A percentile compares a stretch with the other conserved stretches of the same genome.
phyloP scores from a whole-genome alignment of 805 yeast species.

The Candida andamanensis region DNA sequence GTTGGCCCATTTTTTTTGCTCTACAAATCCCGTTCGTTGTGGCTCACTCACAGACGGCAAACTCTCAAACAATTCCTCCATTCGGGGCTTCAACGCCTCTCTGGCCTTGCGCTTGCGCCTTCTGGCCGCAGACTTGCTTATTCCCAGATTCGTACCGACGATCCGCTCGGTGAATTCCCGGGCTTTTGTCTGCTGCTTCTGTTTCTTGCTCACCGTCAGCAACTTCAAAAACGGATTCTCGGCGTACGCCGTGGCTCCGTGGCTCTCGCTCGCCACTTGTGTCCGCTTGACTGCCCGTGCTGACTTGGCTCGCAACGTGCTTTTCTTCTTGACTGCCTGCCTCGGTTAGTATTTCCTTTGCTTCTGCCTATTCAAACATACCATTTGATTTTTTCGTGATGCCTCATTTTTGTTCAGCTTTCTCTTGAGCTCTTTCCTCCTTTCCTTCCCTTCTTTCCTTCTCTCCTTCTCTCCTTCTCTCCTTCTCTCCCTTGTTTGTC shows the following conservation, averaged over 20 bases:
- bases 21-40: slow-evolving; percentile 15
- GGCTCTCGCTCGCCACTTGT: slow-evolving; percentile 11
- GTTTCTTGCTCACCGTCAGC: slow-evolving; percentile 48
- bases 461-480: too few species aligned
- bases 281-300: too few species aligned
- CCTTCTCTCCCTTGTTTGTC: too few species aligned
- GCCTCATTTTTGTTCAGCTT: slow-evolving; percentile 2
- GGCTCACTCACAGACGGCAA: slow-evolving; percentile 31
- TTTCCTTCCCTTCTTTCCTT: too few species aligned
- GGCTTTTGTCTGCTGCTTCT: slow-evolving; percentile 40
- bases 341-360: slow-evolving; percentile 3
- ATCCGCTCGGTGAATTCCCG: slow-evolving; percentile 30
- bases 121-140: slow-evolving; percentile 63
- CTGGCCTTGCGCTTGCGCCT: slow-evolving; percentile 57
- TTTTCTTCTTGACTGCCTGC: slow-evolving; percentile 26
- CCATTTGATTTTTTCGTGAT: slow-evolving; percentile 6
- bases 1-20: slow-evolving; percentile 23
- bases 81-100: slow-evolving; percentile 61
- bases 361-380: slow-evolving; percentile 4
- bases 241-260: slow-evolving; percentile 16
- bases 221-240: slow-evolving; percentile 50
- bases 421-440: slow-evolving; percentile 2
- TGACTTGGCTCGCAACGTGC: slow-evolving; percentile 30
- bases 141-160: slow-evolving; percentile 36
- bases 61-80: slow-evolving; percentile 56